A percentile compares a stretch with the other conserved stretches of the same genome.
Conservation (phyloP, 192 early-diverging fungal species). For the Chytriomyces confervae region DNA sequence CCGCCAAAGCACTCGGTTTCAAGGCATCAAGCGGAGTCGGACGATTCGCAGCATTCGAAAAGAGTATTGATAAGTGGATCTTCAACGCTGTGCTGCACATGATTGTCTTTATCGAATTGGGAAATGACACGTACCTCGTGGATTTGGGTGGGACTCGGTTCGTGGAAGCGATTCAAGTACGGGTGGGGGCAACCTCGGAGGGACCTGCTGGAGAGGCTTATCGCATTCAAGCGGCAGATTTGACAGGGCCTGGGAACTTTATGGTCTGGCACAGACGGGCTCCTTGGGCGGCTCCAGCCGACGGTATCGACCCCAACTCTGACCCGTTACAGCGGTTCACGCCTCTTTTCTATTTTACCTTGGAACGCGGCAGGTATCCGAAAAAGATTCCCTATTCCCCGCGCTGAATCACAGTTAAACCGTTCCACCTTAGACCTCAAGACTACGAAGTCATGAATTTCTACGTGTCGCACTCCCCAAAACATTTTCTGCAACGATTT, state of each 20-base stretch:
- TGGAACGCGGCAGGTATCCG: neutral
- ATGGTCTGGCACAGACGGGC: conserved; percentile 5
- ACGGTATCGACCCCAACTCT: conserved; percentile 16
- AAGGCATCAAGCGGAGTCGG: conserved; percentile 1
- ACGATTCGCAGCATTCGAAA: neutral
- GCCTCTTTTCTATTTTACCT: conserved; percentile 9
- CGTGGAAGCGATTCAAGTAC: too few species aligned
- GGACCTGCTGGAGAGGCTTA: neutral
- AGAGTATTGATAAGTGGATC: neutral
- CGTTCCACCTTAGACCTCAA: neutral
- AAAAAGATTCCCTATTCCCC: neutral
- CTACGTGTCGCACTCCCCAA: conserved; percentile 4
- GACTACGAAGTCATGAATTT: conserved; percentile 23
- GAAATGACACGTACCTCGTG: too few species aligned
- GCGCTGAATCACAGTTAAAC: neutral
- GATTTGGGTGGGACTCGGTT: too few species aligned
- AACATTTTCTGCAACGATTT: neutral
- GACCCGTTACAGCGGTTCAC: neutral
- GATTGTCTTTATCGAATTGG: conserved; percentile 8
- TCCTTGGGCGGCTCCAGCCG: neutral
- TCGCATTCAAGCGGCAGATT: neutral
- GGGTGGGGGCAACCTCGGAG: too few species aligned
- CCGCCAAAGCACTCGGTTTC: neutral
- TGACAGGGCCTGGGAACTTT: neutral
- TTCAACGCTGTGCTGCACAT: neutral